A percentile compares a stretch with the other conserved stretches of the same genome.
Conservation (phyloP, 495 filamentous ascomycete genomes). For the Penicillium parvum region DNA sequence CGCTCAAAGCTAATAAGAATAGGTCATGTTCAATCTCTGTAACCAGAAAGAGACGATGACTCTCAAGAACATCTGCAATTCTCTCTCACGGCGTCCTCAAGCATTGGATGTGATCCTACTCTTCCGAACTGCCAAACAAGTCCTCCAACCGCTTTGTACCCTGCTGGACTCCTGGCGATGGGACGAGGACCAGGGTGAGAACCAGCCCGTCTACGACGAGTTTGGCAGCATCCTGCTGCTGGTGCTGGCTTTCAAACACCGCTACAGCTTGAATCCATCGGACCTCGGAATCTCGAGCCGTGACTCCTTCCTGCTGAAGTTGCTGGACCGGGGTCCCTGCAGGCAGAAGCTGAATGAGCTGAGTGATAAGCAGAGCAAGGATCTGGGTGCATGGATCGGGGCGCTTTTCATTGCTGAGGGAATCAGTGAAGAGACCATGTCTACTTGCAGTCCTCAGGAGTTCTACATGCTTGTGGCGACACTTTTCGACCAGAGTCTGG, state of each 20-base stretch:
- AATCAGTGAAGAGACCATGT: slow-evolving; percentile 85
- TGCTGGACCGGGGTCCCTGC: slow-evolving; percentile 62
- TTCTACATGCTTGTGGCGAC: slow-evolving; percentile 92
- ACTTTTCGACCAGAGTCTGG: slow-evolving; percentile 77
- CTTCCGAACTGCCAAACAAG: slow-evolving; percentile 69
- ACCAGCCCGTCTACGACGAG: slow-evolving; percentile 95
- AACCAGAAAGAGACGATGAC: slow-evolving; percentile 85
- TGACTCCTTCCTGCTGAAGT: slow-evolving; percentile 72
- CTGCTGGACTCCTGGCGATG: slow-evolving; percentile 86
- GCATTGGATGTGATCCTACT: slow-evolving; percentile 81
- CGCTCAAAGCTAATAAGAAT: slow-evolving; percentile 15
- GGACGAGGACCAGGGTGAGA: slow-evolving; percentile 90
- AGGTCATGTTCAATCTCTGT: slow-evolving; percentile 78
- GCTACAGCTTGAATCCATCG: slow-evolving; percentile 65
- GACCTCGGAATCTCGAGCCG: slow-evolving; percentile 60
- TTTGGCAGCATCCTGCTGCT: slow-evolving; percentile 86
- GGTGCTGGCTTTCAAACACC: slow-evolving; percentile 75
- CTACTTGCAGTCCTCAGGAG: slow-evolving; percentile 84
- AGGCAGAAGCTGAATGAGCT: slow-evolving; percentile 62
- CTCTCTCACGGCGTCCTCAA: slow-evolving; percentile 70
- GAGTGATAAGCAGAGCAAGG: slow-evolving; percentile 66
- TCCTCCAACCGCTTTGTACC: slow-evolving; percentile 79
- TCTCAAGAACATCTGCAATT: slow-evolving; percentile 76
- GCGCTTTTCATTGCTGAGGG: slow-evolving; percentile 82
- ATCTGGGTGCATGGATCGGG: slow-evolving; percentile 78